Conservation (phyloP, 306 rosid species). For the Trifolium repens region DNA sequence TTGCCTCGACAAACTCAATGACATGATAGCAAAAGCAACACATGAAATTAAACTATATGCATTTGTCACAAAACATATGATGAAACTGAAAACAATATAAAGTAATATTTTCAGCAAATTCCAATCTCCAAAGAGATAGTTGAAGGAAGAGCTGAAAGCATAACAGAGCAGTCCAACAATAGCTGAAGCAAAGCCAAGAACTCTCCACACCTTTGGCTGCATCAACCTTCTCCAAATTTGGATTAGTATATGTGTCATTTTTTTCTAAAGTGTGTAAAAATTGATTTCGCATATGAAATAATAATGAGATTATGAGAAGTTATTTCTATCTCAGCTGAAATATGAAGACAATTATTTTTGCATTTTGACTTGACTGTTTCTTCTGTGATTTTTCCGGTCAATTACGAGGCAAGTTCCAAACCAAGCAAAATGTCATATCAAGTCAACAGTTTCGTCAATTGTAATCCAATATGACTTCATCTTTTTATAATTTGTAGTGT, state of each 20-base stretch:
- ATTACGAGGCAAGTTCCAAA: no score
- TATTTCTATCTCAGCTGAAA: background rate
- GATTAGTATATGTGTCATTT: background rate
- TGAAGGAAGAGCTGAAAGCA: constrained; percentile 28
- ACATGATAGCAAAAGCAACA: constrained; percentile 27
- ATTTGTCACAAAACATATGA: background rate
- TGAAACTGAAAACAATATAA: background rate
- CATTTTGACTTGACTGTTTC: no score
- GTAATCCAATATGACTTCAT: no score
- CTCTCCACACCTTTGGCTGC: constrained; percentile 9
- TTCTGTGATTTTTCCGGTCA: no score
- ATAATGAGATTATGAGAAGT: background rate
- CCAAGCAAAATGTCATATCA: no score
- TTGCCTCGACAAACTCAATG: constrained; percentile 13
- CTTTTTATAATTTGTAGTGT: no score
- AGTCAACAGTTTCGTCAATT: no score
- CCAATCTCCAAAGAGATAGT: constrained; percentile 32
- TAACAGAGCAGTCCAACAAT: constrained; percentile 22
- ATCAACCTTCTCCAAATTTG: background rate
- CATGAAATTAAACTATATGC: constrained; percentile 13
- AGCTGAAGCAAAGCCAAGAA: background rate
- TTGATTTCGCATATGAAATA: background rate
- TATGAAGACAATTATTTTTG: background rate
- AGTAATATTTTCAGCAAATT: constrained; percentile 1
- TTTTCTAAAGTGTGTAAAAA: background rate